Evolutionary conservation across 441 rosid species (phyloP).

Genomic region (Adansonia grandidieri): DNA sequence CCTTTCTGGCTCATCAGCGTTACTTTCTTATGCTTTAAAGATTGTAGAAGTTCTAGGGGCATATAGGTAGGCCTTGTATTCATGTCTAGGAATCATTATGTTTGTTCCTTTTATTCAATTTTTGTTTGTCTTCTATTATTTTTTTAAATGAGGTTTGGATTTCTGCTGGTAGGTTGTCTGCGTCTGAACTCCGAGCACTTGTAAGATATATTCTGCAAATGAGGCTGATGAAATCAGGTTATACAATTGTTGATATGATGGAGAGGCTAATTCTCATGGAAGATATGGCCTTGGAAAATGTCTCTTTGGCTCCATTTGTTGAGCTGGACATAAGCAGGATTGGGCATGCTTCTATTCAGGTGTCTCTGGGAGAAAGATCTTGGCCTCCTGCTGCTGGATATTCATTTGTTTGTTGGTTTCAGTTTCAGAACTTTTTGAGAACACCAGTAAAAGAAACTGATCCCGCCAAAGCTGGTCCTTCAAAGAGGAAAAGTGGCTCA

Average conservation of each 20-base stretch:
- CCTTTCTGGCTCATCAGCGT: conserved; percentile 82
- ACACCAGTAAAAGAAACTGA: conserved; percentile 56
- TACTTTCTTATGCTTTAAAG: conserved; percentile 85
- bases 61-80: conserved; percentile 66
- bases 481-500: conserved; percentile 49
- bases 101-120: conserved; percentile 22
- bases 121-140: conserved; percentile 26
- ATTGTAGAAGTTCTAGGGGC: conserved; percentile 99
- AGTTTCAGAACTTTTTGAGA: conserved; percentile 64
- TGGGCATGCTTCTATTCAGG: conserved; percentile 86
- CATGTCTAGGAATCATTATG: conserved; percentile 22
- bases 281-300: conserved; percentile 65
- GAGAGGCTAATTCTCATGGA: conserved; percentile 76
- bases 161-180: conserved; percentile 82
- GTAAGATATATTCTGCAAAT: conserved; percentile 85
- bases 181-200: conserved; percentile 88
- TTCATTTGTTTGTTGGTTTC: conserved; percentile 90
- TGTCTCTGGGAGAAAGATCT: conserved; percentile 81
- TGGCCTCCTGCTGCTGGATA: conserved; percentile 97
- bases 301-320: conserved; percentile 78
- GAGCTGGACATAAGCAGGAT: conserved; percentile 81
- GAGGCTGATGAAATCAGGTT: conserved; percentile 83
- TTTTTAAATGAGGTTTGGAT: conserved; percentile 35
- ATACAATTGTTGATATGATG: conserved; percentile 84
- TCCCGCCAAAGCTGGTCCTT: conserved; percentile 47